A percentile compares a stretch with the other conserved stretches of the same genome.
These are phyloP conservation scores for Hypoxylon cercidicola DNA, from an alignment of 495 filamentous ascomycete species.

Conservation along the genomic window DNA sequence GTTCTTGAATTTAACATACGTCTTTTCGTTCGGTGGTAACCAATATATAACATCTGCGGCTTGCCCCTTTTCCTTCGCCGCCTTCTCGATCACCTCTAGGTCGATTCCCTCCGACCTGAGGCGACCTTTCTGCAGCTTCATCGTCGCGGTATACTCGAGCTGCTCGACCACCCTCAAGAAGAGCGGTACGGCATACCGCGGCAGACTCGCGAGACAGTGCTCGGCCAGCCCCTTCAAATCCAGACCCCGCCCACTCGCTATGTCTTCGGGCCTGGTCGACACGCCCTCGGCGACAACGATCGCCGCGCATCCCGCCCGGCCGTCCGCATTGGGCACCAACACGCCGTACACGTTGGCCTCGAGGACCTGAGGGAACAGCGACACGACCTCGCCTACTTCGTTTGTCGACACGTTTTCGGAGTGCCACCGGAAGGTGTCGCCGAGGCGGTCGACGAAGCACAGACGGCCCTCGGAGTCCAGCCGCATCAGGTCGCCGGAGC, in stretches of 20 bases:
- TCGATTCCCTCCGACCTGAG: conserved; percentile 77
- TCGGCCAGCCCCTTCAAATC: conserved; percentile 41
- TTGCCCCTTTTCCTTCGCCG: conserved; percentile 63
- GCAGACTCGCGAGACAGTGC: conserved; percentile 66
- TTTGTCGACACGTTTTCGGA: conserved; percentile 83
- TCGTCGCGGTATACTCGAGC: conserved; percentile 75
- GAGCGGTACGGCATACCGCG: conserved; percentile 79
- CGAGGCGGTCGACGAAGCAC: conserved; percentile 80
- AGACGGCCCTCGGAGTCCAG: conserved; percentile 72
- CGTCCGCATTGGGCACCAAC: conserved; percentile 72
- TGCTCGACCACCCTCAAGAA: conserved; percentile 72
- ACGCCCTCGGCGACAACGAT: conserved; percentile 54
- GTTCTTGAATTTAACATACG: conserved; percentile 67
- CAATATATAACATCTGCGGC: conserved; percentile 65
- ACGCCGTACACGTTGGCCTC: conserved; percentile 90
- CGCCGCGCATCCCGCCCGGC: conserved; percentile 75
- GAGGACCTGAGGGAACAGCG: conserved; percentile 68
- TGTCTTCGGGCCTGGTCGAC: conserved; percentile 26
- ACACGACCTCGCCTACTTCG: conserved; percentile 75
- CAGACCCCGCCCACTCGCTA: conserved; percentile 20
- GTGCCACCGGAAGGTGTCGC: conserved; percentile 87
- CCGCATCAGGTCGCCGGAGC: conserved; percentile 77
- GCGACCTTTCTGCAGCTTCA: conserved; percentile 85
- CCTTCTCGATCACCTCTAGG: conserved; percentile 51
- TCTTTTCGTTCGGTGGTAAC: conserved; percentile 53